phyloP scores from a whole-genome alignment of 2,329 filamentous ascomycete species.

The Cladosporium sp. region DNA sequence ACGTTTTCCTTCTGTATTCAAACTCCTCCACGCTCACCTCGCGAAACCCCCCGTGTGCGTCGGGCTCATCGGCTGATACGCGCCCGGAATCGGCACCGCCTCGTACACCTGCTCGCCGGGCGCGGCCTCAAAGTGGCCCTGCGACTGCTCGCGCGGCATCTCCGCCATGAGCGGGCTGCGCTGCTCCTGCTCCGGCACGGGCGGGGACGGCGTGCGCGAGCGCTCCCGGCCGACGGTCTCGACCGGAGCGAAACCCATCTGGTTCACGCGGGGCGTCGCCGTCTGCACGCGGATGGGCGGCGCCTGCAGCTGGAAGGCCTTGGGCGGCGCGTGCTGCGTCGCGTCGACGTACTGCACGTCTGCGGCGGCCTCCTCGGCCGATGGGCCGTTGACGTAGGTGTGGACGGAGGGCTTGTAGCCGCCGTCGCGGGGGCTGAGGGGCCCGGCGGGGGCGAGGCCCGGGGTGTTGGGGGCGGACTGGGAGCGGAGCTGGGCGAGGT shows the following conservation, averaged over 20 bases:
- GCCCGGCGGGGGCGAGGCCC: constrained; percentile 54
- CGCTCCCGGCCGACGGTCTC: constrained; percentile 16
- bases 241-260: constrained; percentile 55
- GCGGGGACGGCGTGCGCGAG: constrained; percentile 19
- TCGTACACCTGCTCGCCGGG: constrained; percentile 81
- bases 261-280: constrained; percentile 63
- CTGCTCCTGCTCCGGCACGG: constrained; percentile 29
- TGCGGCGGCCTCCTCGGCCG: constrained; percentile 29
- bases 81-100: constrained; percentile 79
- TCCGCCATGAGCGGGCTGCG: constrained; percentile 32
- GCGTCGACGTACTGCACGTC: constrained; percentile 58
- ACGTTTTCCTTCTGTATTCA: background rate
- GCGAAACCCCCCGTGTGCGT: constrained; percentile 8
- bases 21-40: background rate
- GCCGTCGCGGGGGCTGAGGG: constrained; percentile 56
- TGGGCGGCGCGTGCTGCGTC: constrained; percentile 35
- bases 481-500: constrained; percentile 61
- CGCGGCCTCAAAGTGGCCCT: constrained; percentile 62
- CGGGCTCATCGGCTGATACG: constrained; percentile 49
- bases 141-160: constrained; percentile 40
- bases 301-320: constrained; percentile 79
- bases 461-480: constrained; percentile 95
- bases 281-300: constrained; percentile 73
- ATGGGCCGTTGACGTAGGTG: constrained; percentile 34
- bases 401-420: constrained; percentile 40